Evolutionary conservation across 495 filamentous ascomycete species (phyloP).

Genomic region (Talaromyces thailandensis): DNA sequence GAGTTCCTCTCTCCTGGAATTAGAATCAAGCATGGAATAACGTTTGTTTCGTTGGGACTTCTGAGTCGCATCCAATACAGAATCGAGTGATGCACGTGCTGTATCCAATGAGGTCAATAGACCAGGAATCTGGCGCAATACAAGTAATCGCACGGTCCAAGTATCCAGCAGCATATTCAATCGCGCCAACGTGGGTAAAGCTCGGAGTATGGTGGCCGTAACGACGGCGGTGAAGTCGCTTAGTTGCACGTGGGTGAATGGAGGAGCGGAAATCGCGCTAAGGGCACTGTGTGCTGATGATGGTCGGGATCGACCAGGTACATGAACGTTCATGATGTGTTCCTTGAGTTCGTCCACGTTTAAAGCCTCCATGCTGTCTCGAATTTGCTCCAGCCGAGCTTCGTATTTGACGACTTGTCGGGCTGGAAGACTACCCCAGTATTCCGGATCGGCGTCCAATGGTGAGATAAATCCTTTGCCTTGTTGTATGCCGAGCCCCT

Average conservation of each 20-base stretch:
- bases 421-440: constrained; percentile 61
- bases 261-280: constrained; percentile 43
- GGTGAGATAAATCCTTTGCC: constrained; percentile 52
- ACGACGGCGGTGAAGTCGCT: constrained; percentile 85
- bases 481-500: constrained; percentile 20
- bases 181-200: constrained; percentile 71
- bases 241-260: constrained; percentile 48
- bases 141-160: constrained; percentile 68
- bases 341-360: constrained; percentile 85
- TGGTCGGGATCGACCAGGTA: constrained; percentile 45
- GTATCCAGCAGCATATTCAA: constrained; percentile 58
- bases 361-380: constrained; percentile 65
- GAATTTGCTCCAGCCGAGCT: constrained; percentile 66
- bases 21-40: constrained; percentile 43
- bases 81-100: constrained; percentile 50
- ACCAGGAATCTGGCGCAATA: constrained; percentile 61
- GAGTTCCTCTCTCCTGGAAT: constrained; percentile 53
- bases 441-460: constrained; percentile 25
- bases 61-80: constrained; percentile 52
- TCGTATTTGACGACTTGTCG: constrained; percentile 57
- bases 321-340: constrained; percentile 75
- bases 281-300: constrained; percentile 42
- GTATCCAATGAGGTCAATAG: constrained; percentile 59
- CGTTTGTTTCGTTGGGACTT: constrained; percentile 10
- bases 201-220: constrained; percentile 78